These are phyloP conservation scores for Vanilla planifolia DNA, from an alignment of 106 monocot species.

Conservation along the genomic window DNA sequence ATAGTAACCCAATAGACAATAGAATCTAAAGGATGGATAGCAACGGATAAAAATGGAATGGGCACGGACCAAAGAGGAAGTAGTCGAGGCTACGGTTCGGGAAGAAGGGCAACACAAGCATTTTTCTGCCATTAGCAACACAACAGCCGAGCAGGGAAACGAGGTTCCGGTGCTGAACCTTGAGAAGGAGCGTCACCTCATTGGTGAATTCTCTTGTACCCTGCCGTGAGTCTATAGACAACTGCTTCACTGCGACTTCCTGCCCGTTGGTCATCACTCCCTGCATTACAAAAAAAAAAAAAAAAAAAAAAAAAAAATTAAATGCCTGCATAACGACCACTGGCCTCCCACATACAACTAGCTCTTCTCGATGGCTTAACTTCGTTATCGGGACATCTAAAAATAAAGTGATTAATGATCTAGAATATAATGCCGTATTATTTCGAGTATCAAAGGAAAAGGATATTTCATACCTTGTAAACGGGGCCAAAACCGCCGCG, in stretches of 20 bases:
- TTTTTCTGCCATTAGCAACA: slow-evolving; percentile 35
- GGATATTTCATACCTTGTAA: slow-evolving; percentile 56
- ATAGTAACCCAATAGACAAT: background rate
- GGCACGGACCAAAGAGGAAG: slow-evolving; percentile 42
- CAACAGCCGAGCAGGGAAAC: slow-evolving; percentile 74
- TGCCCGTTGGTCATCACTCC: slow-evolving; percentile 49
- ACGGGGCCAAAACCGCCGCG: slow-evolving; percentile 78
- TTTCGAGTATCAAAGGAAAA: background rate
- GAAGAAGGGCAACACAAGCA: slow-evolving; percentile 75
- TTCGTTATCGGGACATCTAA: background rate
- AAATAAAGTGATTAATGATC: background rate
- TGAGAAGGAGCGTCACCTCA: slow-evolving; percentile 59
- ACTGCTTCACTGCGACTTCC: slow-evolving; percentile 74
- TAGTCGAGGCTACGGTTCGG: slow-evolving; percentile 64
- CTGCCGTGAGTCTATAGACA: slow-evolving; percentile 56
- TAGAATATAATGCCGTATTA: background rate
- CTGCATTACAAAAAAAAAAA: slow-evolving; percentile 26
- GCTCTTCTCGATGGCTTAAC: too few species aligned
- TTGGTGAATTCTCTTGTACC: slow-evolving; percentile 60
- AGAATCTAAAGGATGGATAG: background rate
- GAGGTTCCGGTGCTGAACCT: slow-evolving; percentile 68
- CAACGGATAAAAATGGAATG: background rate
- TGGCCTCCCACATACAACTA: too few species aligned
- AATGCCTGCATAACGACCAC: too few species aligned
- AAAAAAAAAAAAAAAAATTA: too few species aligned